These are phyloP conservation scores for Globisporangium echinulatum DNA, from an alignment of 352 stramenopile genomes.

Conservation along the genomic window DNA sequence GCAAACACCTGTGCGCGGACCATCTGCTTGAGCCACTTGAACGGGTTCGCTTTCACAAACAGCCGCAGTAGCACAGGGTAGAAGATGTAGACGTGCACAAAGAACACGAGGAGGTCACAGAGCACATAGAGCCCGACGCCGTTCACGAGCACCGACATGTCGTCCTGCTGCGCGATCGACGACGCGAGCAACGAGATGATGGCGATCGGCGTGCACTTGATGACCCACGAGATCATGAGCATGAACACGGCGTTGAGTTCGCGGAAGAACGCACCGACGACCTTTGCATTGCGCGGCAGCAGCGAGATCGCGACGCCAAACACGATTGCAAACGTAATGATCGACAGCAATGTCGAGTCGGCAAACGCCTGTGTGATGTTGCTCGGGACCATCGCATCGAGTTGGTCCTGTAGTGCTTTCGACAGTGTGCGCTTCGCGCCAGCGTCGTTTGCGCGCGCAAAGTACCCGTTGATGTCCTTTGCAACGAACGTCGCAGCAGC, in stretches of 20 bases:
- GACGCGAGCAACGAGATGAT: slow-evolving; percentile 27
- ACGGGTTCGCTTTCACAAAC: slow-evolving; percentile 21
- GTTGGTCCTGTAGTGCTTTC: slow-evolving; percentile 20
- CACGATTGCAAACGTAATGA: slow-evolving; percentile 39
- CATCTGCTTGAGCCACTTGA: slow-evolving; percentile 29
- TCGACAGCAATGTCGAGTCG: slow-evolving; percentile 29
- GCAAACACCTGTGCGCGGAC: slow-evolving; percentile 57
- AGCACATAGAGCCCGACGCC: slow-evolving; percentile 15
- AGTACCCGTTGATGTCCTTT: slow-evolving; percentile 26
- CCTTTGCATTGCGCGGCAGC: slow-evolving; percentile 10
- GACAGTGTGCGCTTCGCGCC: slow-evolving; percentile 16
- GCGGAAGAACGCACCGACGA: slow-evolving; percentile 20
- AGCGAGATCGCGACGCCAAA: slow-evolving; percentile 26
- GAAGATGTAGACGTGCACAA: slow-evolving; percentile 17
- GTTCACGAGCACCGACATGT: neutral
- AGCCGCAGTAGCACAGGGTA: slow-evolving; percentile 16
- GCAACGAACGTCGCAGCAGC: slow-evolving; percentile 21
- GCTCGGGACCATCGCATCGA: slow-evolving; percentile 29
- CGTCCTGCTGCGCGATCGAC: slow-evolving; percentile 19
- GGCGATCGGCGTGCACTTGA: slow-evolving; percentile 14
- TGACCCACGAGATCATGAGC: slow-evolving; percentile 34
- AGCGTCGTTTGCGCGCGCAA: slow-evolving; percentile 6
- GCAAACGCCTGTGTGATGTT: slow-evolving; percentile 35
- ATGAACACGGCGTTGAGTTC: slow-evolving; percentile 39
- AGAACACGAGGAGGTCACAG: slow-evolving; percentile 10